A percentile compares a stretch with the other conserved stretches of the same genome.
These are phyloP conservation scores for Beta macrorhiza DNA, from an alignment of 179 eudicot species.

Conservation along the genomic window DNA sequence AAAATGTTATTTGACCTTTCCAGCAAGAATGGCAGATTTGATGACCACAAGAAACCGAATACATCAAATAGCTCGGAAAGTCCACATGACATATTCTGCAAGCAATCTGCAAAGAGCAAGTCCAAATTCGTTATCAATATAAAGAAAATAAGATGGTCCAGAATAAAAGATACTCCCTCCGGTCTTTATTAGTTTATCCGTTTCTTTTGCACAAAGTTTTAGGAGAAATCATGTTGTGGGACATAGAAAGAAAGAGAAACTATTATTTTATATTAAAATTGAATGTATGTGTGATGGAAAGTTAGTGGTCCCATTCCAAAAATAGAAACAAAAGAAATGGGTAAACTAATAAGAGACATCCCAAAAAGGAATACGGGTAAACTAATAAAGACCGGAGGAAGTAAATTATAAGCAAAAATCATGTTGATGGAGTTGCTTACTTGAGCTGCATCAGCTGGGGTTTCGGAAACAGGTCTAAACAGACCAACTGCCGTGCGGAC, in stretches of 20 bases:
- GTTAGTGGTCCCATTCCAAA: no score
- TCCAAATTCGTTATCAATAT: background rate
- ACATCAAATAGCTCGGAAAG: constrained; percentile 10
- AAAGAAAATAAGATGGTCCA: background rate
- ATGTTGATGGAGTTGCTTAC: constrained; percentile 10
- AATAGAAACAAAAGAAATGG: no score
- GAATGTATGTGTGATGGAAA: no score
- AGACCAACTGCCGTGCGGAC: constrained; percentile 47
- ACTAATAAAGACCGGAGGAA: no score
- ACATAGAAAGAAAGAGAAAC: no score
- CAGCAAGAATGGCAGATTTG: constrained; percentile 38
- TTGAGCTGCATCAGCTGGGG: background rate
- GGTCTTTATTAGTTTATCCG: no score
- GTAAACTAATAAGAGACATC: no score
- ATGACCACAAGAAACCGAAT: constrained; percentile 41
- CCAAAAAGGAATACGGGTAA: no score
- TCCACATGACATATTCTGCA: constrained; percentile 36
- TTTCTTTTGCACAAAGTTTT: no score
- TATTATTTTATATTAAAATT: no score
- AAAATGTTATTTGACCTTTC: constrained; percentile 25
- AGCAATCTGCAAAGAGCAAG: constrained; percentile 17
- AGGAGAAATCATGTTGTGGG: no score
- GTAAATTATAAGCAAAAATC: background rate
- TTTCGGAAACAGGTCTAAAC: constrained; percentile 24
- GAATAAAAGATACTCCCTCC: background rate